Evolutionary conservation across 345 rosid genomes (phyloP), one percentile per base, ranked within the genome.

Genomic region (Populus ilicifolia): DNA sequence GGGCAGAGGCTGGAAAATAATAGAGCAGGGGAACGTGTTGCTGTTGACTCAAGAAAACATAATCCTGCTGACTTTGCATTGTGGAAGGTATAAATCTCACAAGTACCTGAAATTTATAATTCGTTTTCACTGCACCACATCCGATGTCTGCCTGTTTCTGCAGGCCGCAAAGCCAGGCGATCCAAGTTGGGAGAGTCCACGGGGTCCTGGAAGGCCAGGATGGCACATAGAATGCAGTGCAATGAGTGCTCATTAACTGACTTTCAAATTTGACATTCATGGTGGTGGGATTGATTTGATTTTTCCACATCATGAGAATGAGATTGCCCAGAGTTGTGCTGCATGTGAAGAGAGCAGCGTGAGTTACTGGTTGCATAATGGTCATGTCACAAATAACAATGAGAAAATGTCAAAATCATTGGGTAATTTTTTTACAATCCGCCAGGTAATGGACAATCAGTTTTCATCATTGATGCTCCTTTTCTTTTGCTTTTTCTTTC

Each of bases 211-310:
- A 73, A 89, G 99, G 80, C 98, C 97, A 9, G 99, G 98, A 52
- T 93, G 99, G 98, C 98, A 96, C 78, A 96, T 96, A 30, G 99
- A 96, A 83, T 94, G 98, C 90, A 92, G 98, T 83, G 97, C 98
- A n/a, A 92, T 91, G 98, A 94, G 94, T 89, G 92, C 87, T 38
- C 88, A 83, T 74, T 90, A 89, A 84, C 87, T 92, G 67, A 82
- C 92, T 36, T 80, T 80, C 70, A 85, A 82, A 75, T 94, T 94
- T 80, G 98, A 90, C 77, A 90, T 93, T 74, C 98, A 93, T 80
- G 94, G 97, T 41, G 97, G 94, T 80, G 98, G 97, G 83, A 88
- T 88, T 36, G 94, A 92, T 87, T 85, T 88, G 79, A 86, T 88
- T 18, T 93, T 91, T 81, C 97, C 96, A 6, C 93, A 91, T 81